These are phyloP conservation scores for Fusarium mexicanum DNA, from an alignment of 2,329 filamentous ascomycete species.

Conservation along the genomic window DNA sequence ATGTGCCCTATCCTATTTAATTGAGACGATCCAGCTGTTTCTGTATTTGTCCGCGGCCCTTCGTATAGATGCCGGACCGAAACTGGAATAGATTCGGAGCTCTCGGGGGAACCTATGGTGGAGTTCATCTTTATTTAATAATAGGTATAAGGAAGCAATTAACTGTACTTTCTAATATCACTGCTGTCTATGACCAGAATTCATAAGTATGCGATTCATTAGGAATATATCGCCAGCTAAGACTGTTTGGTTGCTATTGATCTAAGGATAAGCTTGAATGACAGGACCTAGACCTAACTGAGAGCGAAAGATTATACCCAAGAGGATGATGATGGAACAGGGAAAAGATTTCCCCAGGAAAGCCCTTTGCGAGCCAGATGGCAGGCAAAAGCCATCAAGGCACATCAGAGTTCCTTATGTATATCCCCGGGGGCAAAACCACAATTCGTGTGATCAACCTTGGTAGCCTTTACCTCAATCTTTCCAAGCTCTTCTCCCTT, in stretches of 20 bases:
- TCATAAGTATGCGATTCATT: no score
- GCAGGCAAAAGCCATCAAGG: background rate
- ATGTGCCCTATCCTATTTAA: background rate
- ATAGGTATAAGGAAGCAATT: background rate
- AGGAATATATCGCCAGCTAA: background rate
- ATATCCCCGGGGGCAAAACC: background rate
- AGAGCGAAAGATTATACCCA: background rate
- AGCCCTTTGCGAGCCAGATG: background rate
- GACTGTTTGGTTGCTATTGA: background rate
- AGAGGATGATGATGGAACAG: background rate
- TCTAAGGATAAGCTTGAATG: background rate
- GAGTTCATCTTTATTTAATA: background rate
- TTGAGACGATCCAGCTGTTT: background rate
- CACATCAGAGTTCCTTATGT: background rate
- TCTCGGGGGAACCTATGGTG: background rate
- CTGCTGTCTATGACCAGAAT: accelerated
- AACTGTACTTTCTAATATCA: no score
- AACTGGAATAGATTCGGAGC: background rate
- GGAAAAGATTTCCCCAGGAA: no score
- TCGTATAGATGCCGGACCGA: background rate
- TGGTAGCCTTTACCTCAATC: background rate
- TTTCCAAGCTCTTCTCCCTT: background rate
- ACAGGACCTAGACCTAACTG: background rate
- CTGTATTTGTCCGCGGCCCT: background rate
- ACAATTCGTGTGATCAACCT: background rate